Conservation (phyloP, 2,329 filamentous ascomycete species). For the Metarhizium humberi region DNA sequence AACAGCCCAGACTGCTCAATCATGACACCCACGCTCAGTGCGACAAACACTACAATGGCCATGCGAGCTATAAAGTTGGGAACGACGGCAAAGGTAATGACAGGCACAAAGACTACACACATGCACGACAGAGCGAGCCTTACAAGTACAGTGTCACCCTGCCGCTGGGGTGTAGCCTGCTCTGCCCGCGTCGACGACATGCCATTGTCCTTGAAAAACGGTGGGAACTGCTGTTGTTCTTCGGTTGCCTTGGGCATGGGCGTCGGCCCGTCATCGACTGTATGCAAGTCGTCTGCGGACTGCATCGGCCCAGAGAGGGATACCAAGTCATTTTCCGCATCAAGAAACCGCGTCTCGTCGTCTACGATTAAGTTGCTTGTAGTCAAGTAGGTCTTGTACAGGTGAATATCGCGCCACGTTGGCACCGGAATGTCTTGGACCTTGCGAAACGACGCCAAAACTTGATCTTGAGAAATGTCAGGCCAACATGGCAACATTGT, state of each 20-base stretch:
- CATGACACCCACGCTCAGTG: conserved; percentile 29
- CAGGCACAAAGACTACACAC: conserved; percentile 39
- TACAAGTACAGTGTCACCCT: not conserved
- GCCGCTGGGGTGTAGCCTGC: not conserved
- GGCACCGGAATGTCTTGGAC: conserved; percentile 41
- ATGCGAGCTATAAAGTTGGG: conserved; percentile 48
- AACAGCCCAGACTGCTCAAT: conserved; percentile 17
- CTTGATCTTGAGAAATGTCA: conserved; percentile 36
- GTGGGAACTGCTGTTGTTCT: conserved; percentile 1
- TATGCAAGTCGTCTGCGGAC: conserved; percentile 4
- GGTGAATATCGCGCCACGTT: conserved; percentile 33
- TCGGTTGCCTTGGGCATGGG: conserved; percentile 13
- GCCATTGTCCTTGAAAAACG: conserved; percentile 4
- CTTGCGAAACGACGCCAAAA: conserved; percentile 48
- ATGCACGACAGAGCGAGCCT: conserved; percentile 8
- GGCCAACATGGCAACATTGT: not conserved
- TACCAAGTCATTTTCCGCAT: conserved; percentile 45
- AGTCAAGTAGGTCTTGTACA: conserved; percentile 45
- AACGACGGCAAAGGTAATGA: conserved; percentile 49
- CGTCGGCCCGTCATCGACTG: conserved; percentile 12
- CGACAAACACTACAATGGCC: conserved; percentile 44
- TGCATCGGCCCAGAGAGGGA: conserved; percentile 15
- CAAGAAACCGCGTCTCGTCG: conserved; percentile 51
- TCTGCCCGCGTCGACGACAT: conserved; percentile 2
- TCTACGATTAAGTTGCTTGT: conserved; percentile 46